Percentiles rank a stretch among this genome's conserved stretches.
Conservation (phyloP, 176 grass and related monocot genomes). For the Metroxylon sagu region DNA sequence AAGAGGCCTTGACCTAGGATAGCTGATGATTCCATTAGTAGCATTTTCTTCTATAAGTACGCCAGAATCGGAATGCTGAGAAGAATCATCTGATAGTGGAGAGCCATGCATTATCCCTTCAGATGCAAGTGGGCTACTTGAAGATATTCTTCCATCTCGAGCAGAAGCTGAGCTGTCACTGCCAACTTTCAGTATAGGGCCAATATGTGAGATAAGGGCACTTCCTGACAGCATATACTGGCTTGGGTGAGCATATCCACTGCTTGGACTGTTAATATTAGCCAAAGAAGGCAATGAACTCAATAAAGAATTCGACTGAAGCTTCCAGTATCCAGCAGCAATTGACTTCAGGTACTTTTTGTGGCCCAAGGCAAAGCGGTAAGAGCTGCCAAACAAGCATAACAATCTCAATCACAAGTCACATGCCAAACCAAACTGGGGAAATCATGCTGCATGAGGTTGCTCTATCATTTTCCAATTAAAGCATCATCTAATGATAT, state of each 20-base stretch:
- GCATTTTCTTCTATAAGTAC: slow-evolving; percentile 56
- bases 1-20: slow-evolving; percentile 39
- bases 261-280: slow-evolving; percentile 55
- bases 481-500: too few species aligned
- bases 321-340: slow-evolving; percentile 77
- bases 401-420: slow-evolving; percentile 23
- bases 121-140: slow-evolving; percentile 53
- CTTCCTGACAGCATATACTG: slow-evolving; percentile 42
- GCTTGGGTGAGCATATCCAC: slow-evolving; percentile 29
- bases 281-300: slow-evolving; percentile 72
- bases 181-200: slow-evolving; percentile 71
- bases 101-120: slow-evolving; percentile 70
- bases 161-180: slow-evolving; percentile 58
- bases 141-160: slow-evolving; percentile 60
- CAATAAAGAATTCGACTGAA: slow-evolving; percentile 58
- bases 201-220: slow-evolving; percentile 45
- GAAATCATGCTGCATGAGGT: too few species aligned
- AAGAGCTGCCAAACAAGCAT: slow-evolving; percentile 52
- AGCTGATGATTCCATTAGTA: slow-evolving; percentile 63
- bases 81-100: slow-evolving; percentile 88
- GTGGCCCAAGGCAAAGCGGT: slow-evolving; percentile 81
- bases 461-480: too few species aligned
- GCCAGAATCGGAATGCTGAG: slow-evolving; percentile 85
- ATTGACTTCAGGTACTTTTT: slow-evolving; percentile 87
- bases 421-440: slow-evolving; percentile 5